Evolutionary conservation across 1,284 basidiomycete species (phyloP).

Genomic region (Moesziomyces sp.): DNA sequence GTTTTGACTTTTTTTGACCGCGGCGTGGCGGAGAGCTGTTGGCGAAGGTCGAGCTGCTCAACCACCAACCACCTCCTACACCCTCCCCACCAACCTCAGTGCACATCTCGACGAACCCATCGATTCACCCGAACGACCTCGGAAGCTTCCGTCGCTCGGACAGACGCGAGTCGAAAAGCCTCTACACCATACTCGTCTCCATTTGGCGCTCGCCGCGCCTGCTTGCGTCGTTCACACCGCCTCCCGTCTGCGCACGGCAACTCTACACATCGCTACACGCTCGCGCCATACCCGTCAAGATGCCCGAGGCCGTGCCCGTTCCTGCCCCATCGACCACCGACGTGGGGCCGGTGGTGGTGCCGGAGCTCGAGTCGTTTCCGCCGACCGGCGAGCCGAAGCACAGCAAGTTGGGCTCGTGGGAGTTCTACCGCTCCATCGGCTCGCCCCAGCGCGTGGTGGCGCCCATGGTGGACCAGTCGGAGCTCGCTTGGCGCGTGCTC

Average conservation of each 20-base stretch:
- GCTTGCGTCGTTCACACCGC: not conserved
- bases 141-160: too few species aligned
- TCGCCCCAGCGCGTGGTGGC: slow-evolving; percentile 89
- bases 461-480: slow-evolving; percentile 98
- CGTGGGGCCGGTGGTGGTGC: slow-evolving; percentile 31
- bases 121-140: too few species aligned
- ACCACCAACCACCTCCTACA: too few species aligned
- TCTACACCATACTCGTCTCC: slow-evolving; percentile 16
- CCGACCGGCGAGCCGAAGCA: slow-evolving; percentile 58
- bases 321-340: slow-evolving; percentile 8
- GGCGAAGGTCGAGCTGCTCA: too few species aligned
- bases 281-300: slow-evolving; percentile 1
- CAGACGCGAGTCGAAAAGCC: not conserved
- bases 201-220: slow-evolving; percentile 7
- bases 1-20: too few species aligned
- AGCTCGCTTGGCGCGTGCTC: slow-evolving; percentile 86
- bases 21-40: too few species aligned
- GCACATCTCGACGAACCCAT: too few species aligned
- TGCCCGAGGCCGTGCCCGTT: slow-evolving; percentile 32
- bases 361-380: slow-evolving; percentile 56
- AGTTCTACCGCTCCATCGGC: slow-evolving; percentile 83
- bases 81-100: too few species aligned
- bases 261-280: not conserved
- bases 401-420: slow-evolving; percentile 79
- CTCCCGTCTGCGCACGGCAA: not conserved